Conservation (phyloP, 139 green algal genomes). For the Micractinium conductrix region DNA sequence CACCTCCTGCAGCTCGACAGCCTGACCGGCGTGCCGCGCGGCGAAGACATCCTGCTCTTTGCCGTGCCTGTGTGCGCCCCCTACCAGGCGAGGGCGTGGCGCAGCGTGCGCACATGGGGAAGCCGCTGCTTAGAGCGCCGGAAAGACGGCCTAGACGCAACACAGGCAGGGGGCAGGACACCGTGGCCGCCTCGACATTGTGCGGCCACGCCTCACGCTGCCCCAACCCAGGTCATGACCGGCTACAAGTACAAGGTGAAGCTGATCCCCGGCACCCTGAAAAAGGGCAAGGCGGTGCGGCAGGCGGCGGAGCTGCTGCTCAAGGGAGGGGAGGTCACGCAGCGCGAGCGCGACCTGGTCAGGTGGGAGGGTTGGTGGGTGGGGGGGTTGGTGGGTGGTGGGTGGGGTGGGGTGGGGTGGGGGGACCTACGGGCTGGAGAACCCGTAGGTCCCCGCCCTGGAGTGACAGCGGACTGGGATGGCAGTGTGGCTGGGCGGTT, state of each 20-base stretch:
- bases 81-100: conserved; percentile 66
- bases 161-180: too few species aligned
- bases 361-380: not conserved
- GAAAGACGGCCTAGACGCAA: too few species aligned
- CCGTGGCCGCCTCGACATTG: too few species aligned
- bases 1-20: conserved; percentile 56
- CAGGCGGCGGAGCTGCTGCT: conserved; percentile 80
- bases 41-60: conserved; percentile 87
- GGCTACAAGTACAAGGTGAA: conserved; percentile 93
- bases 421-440: conserved; percentile 30
- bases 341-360: conserved; percentile 57
- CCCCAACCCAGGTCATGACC: conserved; percentile 30
- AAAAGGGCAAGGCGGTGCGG: conserved; percentile 91
- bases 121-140: not conserved
- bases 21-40: conserved; percentile 79
- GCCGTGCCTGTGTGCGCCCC: conserved; percentile 92
- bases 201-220: too few species aligned
- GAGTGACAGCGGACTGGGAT: too few species aligned
- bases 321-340: conserved; percentile 44
- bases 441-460: too few species aligned
- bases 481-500: too few species aligned
- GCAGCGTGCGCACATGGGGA: too few species aligned
- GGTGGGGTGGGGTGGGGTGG: not conserved
- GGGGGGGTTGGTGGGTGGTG: not conserved
- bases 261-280: conserved; percentile 81